phyloP scores from a whole-genome alignment of 1,284 basidiomycete genomes.

The Anthracocystis panici-leucophaei region DNA sequence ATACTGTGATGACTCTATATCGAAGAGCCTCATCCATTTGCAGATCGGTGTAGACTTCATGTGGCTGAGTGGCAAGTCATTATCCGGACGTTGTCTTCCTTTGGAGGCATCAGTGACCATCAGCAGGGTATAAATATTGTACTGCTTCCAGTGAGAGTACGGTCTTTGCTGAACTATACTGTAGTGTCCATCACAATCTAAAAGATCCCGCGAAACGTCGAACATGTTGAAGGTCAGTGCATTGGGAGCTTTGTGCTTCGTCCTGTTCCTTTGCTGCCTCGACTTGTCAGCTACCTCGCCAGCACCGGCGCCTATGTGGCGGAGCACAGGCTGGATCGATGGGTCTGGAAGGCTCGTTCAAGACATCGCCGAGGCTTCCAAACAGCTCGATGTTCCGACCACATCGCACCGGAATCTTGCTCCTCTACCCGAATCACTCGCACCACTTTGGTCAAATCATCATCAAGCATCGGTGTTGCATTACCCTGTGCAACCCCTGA shows the following conservation, averaged over 20 bases:
- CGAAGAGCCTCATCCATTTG: no score
- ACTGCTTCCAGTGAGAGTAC: no score
- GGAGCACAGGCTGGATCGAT: not conserved
- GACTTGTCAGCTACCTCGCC: not conserved
- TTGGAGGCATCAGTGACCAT: no score
- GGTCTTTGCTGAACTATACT: no score
- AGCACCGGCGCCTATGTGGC: conserved; percentile 3
- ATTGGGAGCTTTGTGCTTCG: not conserved
- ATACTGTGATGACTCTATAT: no score
- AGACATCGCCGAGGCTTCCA: not conserved
- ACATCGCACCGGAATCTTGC: not conserved
- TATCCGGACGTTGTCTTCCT: no score
- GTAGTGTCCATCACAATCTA: no score
- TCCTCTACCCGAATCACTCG: conserved; percentile 11
- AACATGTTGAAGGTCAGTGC: not conserved
- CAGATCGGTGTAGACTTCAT: no score
- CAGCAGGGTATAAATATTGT: no score
- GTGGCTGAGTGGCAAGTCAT: no score
- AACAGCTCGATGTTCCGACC: not conserved
- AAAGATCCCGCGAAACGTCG: no score
- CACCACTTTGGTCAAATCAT: not conserved
- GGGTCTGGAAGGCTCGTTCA: not conserved
- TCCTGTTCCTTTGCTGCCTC: not conserved
- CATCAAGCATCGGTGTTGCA: no score
- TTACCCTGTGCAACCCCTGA: not conserved